Evolutionary conservation across 2,329 filamentous ascomycete genomes (phyloP), one percentile per base, ranked within the genome.

Genomic region (Talaromyces sp.): DNA sequence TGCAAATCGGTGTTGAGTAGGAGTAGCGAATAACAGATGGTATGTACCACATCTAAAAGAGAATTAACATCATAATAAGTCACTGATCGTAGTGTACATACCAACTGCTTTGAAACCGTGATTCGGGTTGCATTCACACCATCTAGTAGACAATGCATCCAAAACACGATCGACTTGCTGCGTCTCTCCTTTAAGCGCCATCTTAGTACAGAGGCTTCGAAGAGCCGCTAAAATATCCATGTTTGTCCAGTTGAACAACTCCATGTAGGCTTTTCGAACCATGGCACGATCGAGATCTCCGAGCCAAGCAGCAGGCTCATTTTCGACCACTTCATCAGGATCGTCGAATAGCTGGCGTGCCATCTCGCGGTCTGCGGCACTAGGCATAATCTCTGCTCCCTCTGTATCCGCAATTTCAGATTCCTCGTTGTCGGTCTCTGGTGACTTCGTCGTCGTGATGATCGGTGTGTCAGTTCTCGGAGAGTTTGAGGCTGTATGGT

Each of bases 151-250:
- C 72, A 98, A 94, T 22, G 91, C 90, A 72, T 96, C 91, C 68
- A 99, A 81, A 66, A 99, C 94, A 39, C 95, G 90, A 75, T 99
- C 95, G 22, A 99, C 92, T 77, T 99, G 94, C 78, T 99, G 95
- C 2, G 93, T 96, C 79, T 99, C 95, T 47, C 91, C 95, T 70
- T 91, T 91, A 65, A 99, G 83, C 4, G 95, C 84, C 27, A 98
- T 83, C 37, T 91, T 89, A 62, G 86, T 86, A 76, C 95, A 99
- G 31, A 99, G 84, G 66, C 89, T 86, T 31, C 95, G 88, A 68
- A 98, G 83, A 8, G 91, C 88, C 43, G 85, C 83, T 17, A 98
- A 84, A 57, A 98, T 89, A 75, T 91, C 96, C 72, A 90, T 84
- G 70, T 90, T 89, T 8, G 86, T 82, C 81, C 95, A 98, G 74